Evolutionary conservation across 1,139 yeast genomes (phyloP).

Genomic region (Debaryomyces subglobosus): DNA sequence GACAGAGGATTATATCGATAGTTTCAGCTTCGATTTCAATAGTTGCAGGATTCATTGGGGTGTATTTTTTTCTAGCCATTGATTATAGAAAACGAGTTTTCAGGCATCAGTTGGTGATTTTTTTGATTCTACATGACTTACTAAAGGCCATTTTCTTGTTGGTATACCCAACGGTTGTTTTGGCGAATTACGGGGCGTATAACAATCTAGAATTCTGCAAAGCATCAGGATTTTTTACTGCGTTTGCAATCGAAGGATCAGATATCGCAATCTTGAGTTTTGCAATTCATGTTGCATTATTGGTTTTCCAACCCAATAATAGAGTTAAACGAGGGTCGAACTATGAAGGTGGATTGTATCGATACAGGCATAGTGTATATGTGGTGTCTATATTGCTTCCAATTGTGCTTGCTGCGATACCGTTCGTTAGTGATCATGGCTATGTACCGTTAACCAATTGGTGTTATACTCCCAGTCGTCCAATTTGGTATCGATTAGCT

Average conservation of each 20-base stretch:
- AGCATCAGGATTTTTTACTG: slow-evolving; percentile 83
- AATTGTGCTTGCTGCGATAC: slow-evolving; percentile 67
- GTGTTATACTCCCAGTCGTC: slow-evolving; percentile 78
- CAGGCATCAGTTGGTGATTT: slow-evolving; percentile 71
- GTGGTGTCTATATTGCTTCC: slow-evolving; percentile 63
- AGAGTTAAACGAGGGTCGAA: slow-evolving; percentile 47
- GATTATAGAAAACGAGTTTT: slow-evolving; percentile 65
- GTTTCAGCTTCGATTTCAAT: slow-evolving; percentile 61
- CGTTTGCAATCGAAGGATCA: slow-evolving; percentile 82
- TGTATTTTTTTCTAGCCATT: slow-evolving; percentile 59
- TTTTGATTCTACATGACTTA: slow-evolving; percentile 70
- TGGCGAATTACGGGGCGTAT: slow-evolving; percentile 51
- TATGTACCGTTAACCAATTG: slow-evolving; percentile 69
- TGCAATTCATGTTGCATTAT: slow-evolving; percentile 79
- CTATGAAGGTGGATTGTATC: slow-evolving; percentile 76
- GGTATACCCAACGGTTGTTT: slow-evolving; percentile 68
- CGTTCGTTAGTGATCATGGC: slow-evolving; percentile 59
- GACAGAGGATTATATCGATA: slow-evolving; percentile 8
- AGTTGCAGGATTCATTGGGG: slow-evolving; percentile 52
- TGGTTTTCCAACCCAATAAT: slow-evolving; percentile 64
- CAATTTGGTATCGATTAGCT: slow-evolving; percentile 73
- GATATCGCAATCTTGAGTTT: slow-evolving; percentile 82
- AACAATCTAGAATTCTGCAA: slow-evolving; percentile 61
- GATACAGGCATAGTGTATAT: slow-evolving; percentile 60
- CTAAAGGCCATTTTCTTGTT: slow-evolving; percentile 74